Base-by-base conservation (phyloP, 2,329 filamentous ascomycete genomes). In the Pseudogymnoascus destructans region DNA sequence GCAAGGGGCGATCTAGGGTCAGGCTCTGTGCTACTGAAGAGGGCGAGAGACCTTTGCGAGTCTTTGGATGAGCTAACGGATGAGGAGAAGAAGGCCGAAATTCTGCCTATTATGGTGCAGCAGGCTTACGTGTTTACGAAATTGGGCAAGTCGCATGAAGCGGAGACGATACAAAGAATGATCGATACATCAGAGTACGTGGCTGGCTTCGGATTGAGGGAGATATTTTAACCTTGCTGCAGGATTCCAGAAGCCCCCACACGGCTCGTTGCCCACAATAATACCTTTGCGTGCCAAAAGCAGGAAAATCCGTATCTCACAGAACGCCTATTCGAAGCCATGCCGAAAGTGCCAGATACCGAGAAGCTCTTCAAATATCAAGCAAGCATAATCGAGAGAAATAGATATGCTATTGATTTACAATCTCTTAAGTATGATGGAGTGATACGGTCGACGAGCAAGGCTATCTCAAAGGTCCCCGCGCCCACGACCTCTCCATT, bases 361-460 rank as follows among this genome's bases (percentile, higher is more conserved):
- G 82, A 87, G 64, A 82, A 79, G 61, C 78, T 87, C 2, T 93
- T 93, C 67, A 73, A 77, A n/a, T 85, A 86, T 69, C 89, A 93
- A 69, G 75, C 73, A 55, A 78, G 75, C 59, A 76, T 79, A 56
- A 67, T 89, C 42, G 72, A 74, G 56, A 79, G 81, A 60, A 88
- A 92, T 70, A 75, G 73, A 63, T 79, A 84, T 61, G 75, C 82
- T 25, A 73, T 87, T 32, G 80, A 83, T 61, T 73, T 92, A 8
- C 76, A 85, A 63, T 79, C 80, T 46, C 77, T 84, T 61, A 92
- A 92, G 68, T 82, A 81, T 59, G 69, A 73, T 3, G 87, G 87
- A 10, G 82, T 83, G 27, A 72, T 75, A 61, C 67, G 68, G 32
- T 75, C 75, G 25, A 79, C 79, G 23, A 68, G 72, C 27, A 73